These are phyloP conservation scores for Lecanoromycetidae sp. DNA, from an alignment of 2,329 filamentous ascomycete genomes.

Conservation along the genomic window DNA sequence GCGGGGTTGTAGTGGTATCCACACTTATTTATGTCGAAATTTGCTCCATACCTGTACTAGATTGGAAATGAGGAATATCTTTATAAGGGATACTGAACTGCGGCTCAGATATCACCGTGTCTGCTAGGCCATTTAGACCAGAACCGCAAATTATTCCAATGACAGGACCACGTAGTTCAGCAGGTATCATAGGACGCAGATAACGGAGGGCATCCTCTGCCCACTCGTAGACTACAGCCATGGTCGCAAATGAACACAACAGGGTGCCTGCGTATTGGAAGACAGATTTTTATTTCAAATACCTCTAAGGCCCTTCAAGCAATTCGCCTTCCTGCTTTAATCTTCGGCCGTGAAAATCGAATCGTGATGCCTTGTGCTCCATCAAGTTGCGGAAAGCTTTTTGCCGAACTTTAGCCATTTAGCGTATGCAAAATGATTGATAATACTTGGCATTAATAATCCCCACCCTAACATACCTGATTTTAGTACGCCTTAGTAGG, in stretches of 20 bases:
- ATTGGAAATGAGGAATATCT: slow-evolving; percentile 50
- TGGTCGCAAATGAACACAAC: no score
- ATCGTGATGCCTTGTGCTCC: no score
- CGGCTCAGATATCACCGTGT: slow-evolving; percentile 40
- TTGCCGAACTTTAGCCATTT: no score
- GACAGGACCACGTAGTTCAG: slow-evolving; percentile 38
- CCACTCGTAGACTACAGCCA: slow-evolving; percentile 26
- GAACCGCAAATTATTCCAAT: slow-evolving; percentile 55
- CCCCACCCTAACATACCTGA: no score
- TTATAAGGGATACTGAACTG: slow-evolving; percentile 45
- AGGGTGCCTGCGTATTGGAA: no score
- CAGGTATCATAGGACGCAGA: slow-evolving; percentile 39
- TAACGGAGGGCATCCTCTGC: slow-evolving; percentile 40
- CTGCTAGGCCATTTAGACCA: slow-evolving; percentile 48
- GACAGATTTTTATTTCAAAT: no score
- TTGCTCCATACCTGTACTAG: slow-evolving; percentile 40
- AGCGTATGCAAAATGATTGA: background rate
- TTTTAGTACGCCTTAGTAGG: background rate
- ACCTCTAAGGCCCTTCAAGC: no score
- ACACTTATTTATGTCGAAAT: background rate
- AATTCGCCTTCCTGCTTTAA: no score
- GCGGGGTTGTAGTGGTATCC: background rate
- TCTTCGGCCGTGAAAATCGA: no score
- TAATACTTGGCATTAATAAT: no score
- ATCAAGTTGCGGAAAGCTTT: no score